Percentiles rank a stretch among this genome's conserved stretches.
Evolutionary conservation across 2,329 filamentous ascomycete genomes (phyloP).

Genomic region (Ophiostoma himal-ulmi): DNA sequence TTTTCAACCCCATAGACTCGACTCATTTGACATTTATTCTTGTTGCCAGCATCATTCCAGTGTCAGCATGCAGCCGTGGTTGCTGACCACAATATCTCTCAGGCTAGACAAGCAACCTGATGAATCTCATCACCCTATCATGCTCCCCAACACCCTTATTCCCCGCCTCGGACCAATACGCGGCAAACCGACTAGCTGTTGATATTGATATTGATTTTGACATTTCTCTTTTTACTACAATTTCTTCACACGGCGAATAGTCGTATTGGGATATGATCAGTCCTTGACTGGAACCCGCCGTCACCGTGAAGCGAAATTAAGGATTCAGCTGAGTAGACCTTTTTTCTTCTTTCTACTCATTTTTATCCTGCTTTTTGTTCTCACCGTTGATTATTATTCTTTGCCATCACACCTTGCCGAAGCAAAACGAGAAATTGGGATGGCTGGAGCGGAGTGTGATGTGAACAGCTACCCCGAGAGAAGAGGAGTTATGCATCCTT

Average conservation of each 20-base stretch:
- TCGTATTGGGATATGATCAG: background rate
- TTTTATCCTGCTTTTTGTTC: background rate
- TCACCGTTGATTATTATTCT: background rate
- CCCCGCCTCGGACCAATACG: slow-evolving; percentile 3
- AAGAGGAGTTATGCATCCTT: background rate
- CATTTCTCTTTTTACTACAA: background rate
- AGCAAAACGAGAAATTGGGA: background rate
- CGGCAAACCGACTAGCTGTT: background rate
- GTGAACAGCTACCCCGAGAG: background rate
- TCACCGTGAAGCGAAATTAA: background rate
- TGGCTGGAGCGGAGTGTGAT: slow-evolving; percentile 1
- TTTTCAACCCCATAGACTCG: no score
- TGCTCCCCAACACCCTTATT: background rate
- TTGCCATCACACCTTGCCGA: background rate
- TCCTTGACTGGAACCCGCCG: background rate
- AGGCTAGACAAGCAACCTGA: background rate
- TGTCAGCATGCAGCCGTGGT: background rate
- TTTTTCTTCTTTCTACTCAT: background rate
- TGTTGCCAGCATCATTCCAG: no score
- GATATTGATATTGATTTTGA: background rate
- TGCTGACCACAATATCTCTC: background rate
- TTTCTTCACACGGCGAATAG: background rate
- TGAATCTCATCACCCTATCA: slow-evolving; percentile 2
- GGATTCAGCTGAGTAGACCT: background rate
- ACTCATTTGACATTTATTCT: no score